These are phyloP conservation scores for Paulownia fortunei DNA, from an alignment of 257 asterid species.

Conservation along the genomic window DNA sequence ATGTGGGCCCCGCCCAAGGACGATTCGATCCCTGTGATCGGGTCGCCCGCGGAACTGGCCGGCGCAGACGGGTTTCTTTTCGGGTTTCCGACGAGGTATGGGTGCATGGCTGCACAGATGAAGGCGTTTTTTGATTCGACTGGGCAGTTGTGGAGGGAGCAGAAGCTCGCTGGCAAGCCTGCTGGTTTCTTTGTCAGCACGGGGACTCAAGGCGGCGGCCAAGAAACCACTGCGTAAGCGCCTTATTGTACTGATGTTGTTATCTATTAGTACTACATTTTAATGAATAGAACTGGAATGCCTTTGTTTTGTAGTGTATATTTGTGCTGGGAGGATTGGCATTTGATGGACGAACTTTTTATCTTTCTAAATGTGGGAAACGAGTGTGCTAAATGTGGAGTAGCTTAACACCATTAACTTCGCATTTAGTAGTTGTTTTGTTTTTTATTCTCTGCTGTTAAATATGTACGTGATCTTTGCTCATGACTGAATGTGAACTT, in stretches of 20 bases:
- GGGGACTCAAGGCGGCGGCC: conserved; percentile 99
- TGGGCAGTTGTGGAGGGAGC: conserved; percentile 86
- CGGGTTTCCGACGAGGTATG: conserved; percentile 95
- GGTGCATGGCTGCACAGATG: conserved; percentile 98
- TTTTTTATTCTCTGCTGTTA: background rate
- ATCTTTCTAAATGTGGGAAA: background rate
- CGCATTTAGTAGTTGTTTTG: background rate
- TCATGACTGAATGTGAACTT: background rate
- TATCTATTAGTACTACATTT: background rate
- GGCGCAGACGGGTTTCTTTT: conserved; percentile 86
- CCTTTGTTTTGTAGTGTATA: background rate
- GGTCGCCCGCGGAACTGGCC: conserved; percentile 59
- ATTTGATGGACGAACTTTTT: background rate
- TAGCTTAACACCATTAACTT: background rate
- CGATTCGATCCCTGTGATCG: conserved; percentile 66
- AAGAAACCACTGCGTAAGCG: conserved; percentile 97
- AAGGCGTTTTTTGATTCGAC: conserved; percentile 94
- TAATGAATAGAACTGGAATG: background rate
- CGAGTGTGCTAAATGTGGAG: background rate
- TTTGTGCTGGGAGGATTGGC: background rate
- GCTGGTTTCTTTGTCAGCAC: conserved; percentile 98
- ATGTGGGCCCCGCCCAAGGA: conserved; percentile 86
- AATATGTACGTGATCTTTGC: background rate
- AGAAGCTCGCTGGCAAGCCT: conserved; percentile 90
- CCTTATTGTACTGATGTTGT: background rate